Conservation (phyloP, 2,329 filamentous ascomycete species). For the Davidsoniella neocaledoniae region DNA sequence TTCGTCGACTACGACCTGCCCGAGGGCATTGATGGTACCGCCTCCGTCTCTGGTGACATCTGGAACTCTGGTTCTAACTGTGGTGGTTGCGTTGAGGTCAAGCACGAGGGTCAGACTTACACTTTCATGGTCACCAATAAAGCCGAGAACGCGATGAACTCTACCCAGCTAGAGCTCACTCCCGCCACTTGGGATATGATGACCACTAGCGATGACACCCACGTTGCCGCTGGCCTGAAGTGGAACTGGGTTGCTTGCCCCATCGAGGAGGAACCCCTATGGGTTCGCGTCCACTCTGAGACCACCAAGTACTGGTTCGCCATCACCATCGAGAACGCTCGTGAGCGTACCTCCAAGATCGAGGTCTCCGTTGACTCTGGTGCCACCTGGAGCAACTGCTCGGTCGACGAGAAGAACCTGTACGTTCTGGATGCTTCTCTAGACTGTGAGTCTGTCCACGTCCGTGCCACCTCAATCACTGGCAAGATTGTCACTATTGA, state of each 20-base stretch:
- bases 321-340: conserved; percentile 14
- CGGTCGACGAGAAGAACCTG: conserved; percentile 9
- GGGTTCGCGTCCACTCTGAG: conserved; percentile 14
- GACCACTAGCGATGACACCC: neutral
- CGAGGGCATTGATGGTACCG: conserved; percentile 1
- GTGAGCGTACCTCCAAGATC: conserved; percentile 13
- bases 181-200: conserved; percentile 12
- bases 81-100: conserved; percentile 9
- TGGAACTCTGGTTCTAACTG: conserved; percentile 13
- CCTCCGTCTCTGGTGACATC: conserved; percentile 8
- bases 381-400: conserved; percentile 7
- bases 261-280: conserved; percentile 11
- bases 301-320: conserved; percentile 14
- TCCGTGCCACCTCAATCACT: conserved; percentile 10
- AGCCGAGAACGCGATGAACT: conserved; percentile 7
- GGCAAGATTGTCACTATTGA: conserved; percentile 9
- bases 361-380: conserved; percentile 9
- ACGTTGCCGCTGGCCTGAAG: neutral
- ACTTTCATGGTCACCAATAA: conserved; percentile 10
- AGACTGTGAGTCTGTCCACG: conserved; percentile 4
- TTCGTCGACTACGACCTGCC: conserved; percentile 11
- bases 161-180: conserved; percentile 10
- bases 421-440: conserved; percentile 7
- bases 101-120: conserved; percentile 10
- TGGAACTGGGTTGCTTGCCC: conserved; percentile 11